Evolutionary conservation across 805 yeast genomes (phyloP).

Genomic region (Candida boidinii): DNA sequence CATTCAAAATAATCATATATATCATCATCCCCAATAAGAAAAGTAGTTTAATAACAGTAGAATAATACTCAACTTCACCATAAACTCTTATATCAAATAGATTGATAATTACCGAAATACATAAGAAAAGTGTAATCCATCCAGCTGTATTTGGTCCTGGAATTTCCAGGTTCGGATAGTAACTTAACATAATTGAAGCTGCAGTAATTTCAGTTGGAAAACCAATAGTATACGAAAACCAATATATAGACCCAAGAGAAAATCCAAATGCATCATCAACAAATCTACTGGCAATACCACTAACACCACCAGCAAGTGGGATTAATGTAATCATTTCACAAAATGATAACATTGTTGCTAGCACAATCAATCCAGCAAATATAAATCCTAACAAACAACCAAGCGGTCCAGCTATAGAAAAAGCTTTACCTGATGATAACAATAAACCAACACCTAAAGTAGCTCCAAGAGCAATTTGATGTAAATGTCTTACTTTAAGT

Average conservation of each 20-base stretch:
- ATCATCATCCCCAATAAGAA: conserved; percentile 47
- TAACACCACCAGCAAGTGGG: conserved; percentile 72
- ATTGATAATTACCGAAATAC: conserved; percentile 39
- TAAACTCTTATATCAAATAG: conserved; percentile 61
- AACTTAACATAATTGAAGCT: conserved; percentile 66
- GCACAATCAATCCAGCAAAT: conserved; percentile 55
- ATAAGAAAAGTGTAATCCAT: conserved; percentile 54
- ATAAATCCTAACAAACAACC: conserved; percentile 65
- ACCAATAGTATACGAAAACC: conserved; percentile 63
- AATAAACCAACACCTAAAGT: conserved; percentile 72
- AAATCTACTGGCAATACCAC: conserved; percentile 66
- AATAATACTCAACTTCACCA: conserved; percentile 65
- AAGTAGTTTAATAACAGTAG: conserved; percentile 50
- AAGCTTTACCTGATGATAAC: conserved; percentile 63
- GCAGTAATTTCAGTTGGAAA: conserved; percentile 79
- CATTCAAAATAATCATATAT: conserved; percentile 55
- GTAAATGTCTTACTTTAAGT: conserved; percentile 57
- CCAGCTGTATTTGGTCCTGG: conserved; percentile 52
- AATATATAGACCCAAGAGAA: conserved; percentile 66
- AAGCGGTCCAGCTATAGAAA: conserved; percentile 67
- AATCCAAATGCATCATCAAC: conserved; percentile 75
- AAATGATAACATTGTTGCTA: conserved; percentile 63
- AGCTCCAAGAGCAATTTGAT: conserved; percentile 74
- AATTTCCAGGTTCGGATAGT: conserved; percentile 47
- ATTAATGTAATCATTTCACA: conserved; percentile 78